Conservation (phyloP, 1,284 basidiomycete species). For the Pseudomicrostroma phylloplanum region DNA sequence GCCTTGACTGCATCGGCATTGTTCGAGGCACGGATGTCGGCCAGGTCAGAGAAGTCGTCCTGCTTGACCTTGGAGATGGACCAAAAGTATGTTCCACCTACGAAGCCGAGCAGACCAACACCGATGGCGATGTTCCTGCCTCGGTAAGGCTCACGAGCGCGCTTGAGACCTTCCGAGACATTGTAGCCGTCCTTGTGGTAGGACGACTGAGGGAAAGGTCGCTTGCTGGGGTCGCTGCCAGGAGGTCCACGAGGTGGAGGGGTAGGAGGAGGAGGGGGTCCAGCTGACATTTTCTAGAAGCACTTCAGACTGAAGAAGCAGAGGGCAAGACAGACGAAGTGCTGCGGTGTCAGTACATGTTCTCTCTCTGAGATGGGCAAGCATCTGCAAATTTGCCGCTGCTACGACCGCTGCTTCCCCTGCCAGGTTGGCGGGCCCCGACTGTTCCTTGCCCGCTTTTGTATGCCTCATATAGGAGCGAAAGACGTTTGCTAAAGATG, state of each 20-base stretch:
- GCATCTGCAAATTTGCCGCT: too few species aligned
- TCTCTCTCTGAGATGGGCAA: too few species aligned
- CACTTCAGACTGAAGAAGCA: too few species aligned
- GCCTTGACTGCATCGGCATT: not conserved
- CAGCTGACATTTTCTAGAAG: too few species aligned
- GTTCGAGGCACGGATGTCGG: conserved; percentile 23
- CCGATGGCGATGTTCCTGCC: conserved; percentile 75
- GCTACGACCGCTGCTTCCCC: too few species aligned
- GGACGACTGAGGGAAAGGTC: not conserved
- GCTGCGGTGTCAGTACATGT: too few species aligned
- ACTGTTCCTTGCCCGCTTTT: too few species aligned
- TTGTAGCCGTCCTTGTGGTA: conserved; percentile 39
- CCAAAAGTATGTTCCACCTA: conserved; percentile 79
- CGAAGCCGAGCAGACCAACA: conserved; percentile 65
- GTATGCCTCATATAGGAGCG: conserved; percentile 5
- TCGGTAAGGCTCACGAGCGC: conserved; percentile 77
- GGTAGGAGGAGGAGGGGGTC: too few species aligned
- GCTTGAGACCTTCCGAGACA: conserved; percentile 57
- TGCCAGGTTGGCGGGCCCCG: too few species aligned
- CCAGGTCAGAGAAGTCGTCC: conserved; percentile 41
- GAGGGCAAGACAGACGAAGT: too few species aligned
- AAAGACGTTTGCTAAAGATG: conserved; percentile 3
- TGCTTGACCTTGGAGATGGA: conserved; percentile 60
- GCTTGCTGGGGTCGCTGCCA: too few species aligned
- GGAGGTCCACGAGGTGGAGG: too few species aligned